These are phyloP conservation scores for Nicotiana sylvestris DNA, from an alignment of 257 asterid genomes.

Conservation along the genomic window DNA sequence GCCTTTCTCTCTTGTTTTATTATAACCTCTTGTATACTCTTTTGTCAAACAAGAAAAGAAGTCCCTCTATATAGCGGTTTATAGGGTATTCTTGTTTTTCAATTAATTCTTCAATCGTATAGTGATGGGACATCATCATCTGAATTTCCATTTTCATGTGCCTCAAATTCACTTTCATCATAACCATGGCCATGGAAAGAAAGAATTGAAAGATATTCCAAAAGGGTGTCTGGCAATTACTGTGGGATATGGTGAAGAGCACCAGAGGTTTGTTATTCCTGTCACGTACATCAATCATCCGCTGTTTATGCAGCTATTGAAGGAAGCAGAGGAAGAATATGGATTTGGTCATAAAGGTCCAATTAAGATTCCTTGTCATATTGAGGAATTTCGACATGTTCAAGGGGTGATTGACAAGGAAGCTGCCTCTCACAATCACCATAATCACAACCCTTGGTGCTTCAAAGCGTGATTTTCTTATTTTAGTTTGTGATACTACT, in stretches of 20 bases:
- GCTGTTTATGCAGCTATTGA: constrained; percentile 45
- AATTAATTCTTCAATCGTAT: neutral
- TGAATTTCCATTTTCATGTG: constrained; percentile 38
- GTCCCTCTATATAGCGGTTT: no score
- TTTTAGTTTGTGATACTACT: neutral
- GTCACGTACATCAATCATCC: constrained; percentile 61
- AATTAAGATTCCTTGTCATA: constrained; percentile 60
- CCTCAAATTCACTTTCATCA: constrained; percentile 37
- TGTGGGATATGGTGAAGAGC: constrained; percentile 61
- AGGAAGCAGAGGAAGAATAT: constrained; percentile 67
- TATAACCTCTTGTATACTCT: neutral
- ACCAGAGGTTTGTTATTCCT: constrained; percentile 49
- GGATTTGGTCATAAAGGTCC: constrained; percentile 60
- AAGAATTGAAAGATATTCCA: constrained; percentile 26
- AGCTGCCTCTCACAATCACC: constrained; percentile 31
- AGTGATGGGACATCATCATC: constrained; percentile 42
- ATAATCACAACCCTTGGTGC: constrained; percentile 40
- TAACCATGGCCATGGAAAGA: constrained; percentile 2
- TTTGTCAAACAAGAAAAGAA: no score
- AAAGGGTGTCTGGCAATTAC: constrained; percentile 48
- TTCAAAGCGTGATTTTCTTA: constrained; percentile 34
- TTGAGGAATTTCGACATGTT: constrained; percentile 47
- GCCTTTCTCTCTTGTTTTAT: constrained; percentile 56
- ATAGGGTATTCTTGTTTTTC: neutral
- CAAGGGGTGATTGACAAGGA: constrained; percentile 42